Percentiles rank a stretch among this genome's conserved stretches.
phyloP scores from a whole-genome alignment of 1,139 yeast species.

The Suhomyces maxii region DNA sequence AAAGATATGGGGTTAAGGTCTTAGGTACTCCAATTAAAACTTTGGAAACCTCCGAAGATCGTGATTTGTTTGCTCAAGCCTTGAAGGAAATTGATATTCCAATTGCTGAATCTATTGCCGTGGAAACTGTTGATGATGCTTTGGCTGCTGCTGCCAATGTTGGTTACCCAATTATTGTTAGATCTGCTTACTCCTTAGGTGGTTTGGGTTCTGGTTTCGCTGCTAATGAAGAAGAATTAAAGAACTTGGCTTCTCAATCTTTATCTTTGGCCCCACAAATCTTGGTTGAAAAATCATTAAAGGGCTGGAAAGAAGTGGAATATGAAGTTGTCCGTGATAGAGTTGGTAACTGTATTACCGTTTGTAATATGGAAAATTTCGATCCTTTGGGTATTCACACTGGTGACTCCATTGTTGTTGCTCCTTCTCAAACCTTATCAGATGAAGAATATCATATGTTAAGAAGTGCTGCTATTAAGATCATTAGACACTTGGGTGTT shows the following conservation, averaged over 20 bases:
- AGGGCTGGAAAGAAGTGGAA: slow-evolving; percentile 99
- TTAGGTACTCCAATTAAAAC: slow-evolving; percentile 97
- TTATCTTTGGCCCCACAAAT: slow-evolving; percentile 91
- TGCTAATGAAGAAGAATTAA: slow-evolving; percentile 73
- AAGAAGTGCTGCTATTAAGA: slow-evolving; percentile 94
- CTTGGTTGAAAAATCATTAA: slow-evolving; percentile 91
- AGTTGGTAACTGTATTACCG: slow-evolving; percentile 95
- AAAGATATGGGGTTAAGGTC: slow-evolving; percentile 87
- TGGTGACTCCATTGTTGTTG: slow-evolving; percentile 98
- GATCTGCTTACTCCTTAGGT: slow-evolving; percentile 97
- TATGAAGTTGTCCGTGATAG: slow-evolving; percentile 98
- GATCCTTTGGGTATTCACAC: slow-evolving; percentile 98
- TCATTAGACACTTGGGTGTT: slow-evolving; percentile 96
- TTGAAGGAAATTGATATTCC: slow-evolving; percentile 91
- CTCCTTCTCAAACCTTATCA: slow-evolving; percentile 95
- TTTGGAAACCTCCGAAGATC: slow-evolving; percentile 93
- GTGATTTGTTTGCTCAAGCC: slow-evolving; percentile 94
- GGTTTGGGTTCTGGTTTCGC: slow-evolving; percentile 99
- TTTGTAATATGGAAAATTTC: slow-evolving; percentile 98
- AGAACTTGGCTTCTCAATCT: slow-evolving; percentile 85
- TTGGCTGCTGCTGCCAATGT: slow-evolving; percentile 79
- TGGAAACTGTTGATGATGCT: slow-evolving; percentile 90
- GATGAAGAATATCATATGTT: slow-evolving; percentile 98
- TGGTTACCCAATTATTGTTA: slow-evolving; percentile 95
- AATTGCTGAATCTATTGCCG: slow-evolving; percentile 95